phyloP scores from a whole-genome alignment of 2,329 filamentous ascomycete species.

The Neurospora crassa region DNA sequence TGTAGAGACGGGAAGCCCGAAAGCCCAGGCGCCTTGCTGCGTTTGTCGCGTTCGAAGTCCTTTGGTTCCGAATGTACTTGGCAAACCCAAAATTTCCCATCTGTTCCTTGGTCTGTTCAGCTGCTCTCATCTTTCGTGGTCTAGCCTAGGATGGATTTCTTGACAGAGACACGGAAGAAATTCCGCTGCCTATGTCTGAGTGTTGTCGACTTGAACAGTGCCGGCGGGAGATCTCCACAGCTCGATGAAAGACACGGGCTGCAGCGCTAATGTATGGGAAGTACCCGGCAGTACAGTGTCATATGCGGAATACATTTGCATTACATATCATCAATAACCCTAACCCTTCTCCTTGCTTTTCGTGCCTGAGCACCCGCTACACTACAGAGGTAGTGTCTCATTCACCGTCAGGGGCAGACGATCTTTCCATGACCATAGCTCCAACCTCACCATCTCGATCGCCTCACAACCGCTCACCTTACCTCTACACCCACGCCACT shows the following conservation, averaged over 20 bases:
- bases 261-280: not conserved
- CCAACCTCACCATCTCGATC: not conserved
- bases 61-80: not conserved
- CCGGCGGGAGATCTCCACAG: not conserved
- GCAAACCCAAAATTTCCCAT: not conserved
- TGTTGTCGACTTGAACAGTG: not conserved
- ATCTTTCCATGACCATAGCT: not conserved
- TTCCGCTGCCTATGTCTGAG: not conserved
- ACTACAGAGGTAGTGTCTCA: not conserved
- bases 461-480: not conserved
- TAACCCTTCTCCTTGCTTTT: conserved; percentile 3
- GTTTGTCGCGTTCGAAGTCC: not conserved
- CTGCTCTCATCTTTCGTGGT: not conserved
- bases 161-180: not conserved
- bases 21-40: not conserved
- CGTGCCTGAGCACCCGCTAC: not conserved
- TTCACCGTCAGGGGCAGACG: not conserved
- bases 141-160: not conserved
- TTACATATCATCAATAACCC: conserved; percentile 5
- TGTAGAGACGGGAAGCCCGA: not conserved
- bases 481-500: not conserved
- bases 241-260: not conserved
- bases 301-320: not conserved
- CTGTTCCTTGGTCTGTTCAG: not conserved
- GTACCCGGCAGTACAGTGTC: not conserved